A percentile compares a stretch with the other conserved stretches of the same genome.
Evolutionary conservation across 345 rosid genomes (phyloP).

Genomic region (Angophora floribunda): DNA sequence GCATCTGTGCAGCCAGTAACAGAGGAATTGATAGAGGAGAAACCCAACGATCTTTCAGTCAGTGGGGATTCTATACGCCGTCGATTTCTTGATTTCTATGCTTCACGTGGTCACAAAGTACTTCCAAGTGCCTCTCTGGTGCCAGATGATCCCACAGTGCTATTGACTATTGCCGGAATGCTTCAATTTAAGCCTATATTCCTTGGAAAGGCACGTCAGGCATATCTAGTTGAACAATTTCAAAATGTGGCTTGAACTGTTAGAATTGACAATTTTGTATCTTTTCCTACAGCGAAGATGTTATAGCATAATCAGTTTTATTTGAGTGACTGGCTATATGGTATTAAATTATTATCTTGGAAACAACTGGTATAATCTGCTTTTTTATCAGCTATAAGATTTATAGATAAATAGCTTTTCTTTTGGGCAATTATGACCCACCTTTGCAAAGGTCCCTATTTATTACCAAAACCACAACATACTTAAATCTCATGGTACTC

Average conservation of each 20-base stretch:
- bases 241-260: neutral
- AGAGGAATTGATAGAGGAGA: constrained; percentile 36
- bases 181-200: constrained; percentile 95
- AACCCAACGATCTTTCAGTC: constrained; percentile 20
- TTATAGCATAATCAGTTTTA: neutral
- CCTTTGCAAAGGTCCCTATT: neutral
- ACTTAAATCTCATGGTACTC: neutral
- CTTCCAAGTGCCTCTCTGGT: constrained; percentile 92
- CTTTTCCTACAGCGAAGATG: neutral
- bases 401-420: neutral
- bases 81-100: constrained; percentile 76
- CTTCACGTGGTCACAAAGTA: constrained; percentile 83
- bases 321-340: neutral
- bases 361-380: neutral
- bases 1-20: constrained; percentile 57
- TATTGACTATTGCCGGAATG: constrained; percentile 96
- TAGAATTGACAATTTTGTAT: neutral
- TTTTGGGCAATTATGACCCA: neutral
- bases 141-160: constrained; percentile 93
- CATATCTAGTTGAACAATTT: neutral
- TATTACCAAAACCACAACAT: neutral
- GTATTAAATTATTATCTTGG: neutral
- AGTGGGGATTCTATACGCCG: constrained; percentile 83
- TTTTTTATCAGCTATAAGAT: neutral
- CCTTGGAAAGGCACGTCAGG: constrained; percentile 66